Base-by-base conservation (phyloP, 352 stramenopile species). In the Peronospora belbahrii region DNA sequence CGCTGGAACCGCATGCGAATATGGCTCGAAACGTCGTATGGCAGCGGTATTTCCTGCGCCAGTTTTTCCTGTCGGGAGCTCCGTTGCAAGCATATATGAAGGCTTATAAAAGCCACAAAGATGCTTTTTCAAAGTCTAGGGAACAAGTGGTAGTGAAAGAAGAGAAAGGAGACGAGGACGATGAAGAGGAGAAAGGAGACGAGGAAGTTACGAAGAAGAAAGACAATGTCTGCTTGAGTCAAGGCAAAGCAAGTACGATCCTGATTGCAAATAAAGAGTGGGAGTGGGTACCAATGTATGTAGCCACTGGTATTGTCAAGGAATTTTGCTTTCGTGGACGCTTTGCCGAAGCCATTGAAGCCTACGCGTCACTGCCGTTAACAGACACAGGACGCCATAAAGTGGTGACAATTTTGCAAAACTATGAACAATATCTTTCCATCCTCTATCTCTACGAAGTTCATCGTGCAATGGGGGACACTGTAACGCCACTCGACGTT, bases 11-110 rank as follows among this genome's bases (percentile, higher is more conserved):
- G 4, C 74, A 72, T 61, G 62, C 58, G 24, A 85, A 85, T 46
- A 77, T 77, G 56, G 57, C 61, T 22, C 42, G 48, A 30, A 44
- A 56, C 39, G 41, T 55, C 35, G 42, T 74, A 38, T 85, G 74
- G 74, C 59, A 64, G 11, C 66, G 72, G 35, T 85, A 79, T 51
- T 83, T 74, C 52, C 64, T 70, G 25, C 68, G 74, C 15, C 71
- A 80, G 42, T 85, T 85, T 43, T 78, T 83, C 35, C 51, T 85
- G 3, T 74, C 68, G 0, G 42, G 48, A 6, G 67, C 70, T 28
- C 70, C 70, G 7, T 42, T 83, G 20, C 38, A 36, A 18, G 48
- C 64, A n/a, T 83, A 80, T 42, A 35, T 83, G 7, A 38, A 45
- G 6, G 59, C 25, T 4, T 64, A 63, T 17, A 64, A 57, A 27